Base-by-base conservation (phyloP, 768 basidiomycete genomes). In the Termitomyces sp. region DNA sequence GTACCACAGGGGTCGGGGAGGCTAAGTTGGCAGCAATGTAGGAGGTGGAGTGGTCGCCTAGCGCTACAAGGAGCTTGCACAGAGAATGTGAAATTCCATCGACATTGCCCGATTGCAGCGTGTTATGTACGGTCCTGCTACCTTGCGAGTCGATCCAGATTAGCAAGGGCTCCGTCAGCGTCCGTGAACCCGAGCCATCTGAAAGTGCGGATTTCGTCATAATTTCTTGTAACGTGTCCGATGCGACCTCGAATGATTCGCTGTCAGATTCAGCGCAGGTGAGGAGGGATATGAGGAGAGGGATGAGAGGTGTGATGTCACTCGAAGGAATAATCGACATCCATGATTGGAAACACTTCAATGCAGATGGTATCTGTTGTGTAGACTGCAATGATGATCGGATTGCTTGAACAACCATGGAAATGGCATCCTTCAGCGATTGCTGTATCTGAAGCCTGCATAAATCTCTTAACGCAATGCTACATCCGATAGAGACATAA, bases 271-370 rank as follows among this genome's bases (percentile, higher is more conserved):
- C 67, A 0, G 82, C 67, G 4, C 81, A 75, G 57, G 86, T 80
- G 10, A 96, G 81, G 17, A 88, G 80, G 1, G 80, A 75, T 57
- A 96, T 87, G 12, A 94, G 78, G 4, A 83, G 71, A 1, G 82
- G 81, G 40, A 93, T 83, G 10, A 96, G 70, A 0, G 85, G 81
- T 0, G 86, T 88, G 52, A 96, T 71, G 59, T 92, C 86, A 61
- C 89, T 92, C 61, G 83, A 81, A 31, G 84, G 86, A 10, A 96
- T 73, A 40, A 83, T 81, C 2, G 80, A 74, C 66, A 96, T 84
- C 95, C 94, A 98, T 2, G 90, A 86, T 69, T 92, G 86, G 2
- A 96, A 75, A 70, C 92, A 94, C 62, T 84, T 86, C 57, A 95
- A 79, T 0, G 92, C 91, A 0, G 91, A 85, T 17, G 81, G 81